Evolutionary conservation across 306 rosid genomes (phyloP).

Genomic region (Hippophae gyantsensis): DNA sequence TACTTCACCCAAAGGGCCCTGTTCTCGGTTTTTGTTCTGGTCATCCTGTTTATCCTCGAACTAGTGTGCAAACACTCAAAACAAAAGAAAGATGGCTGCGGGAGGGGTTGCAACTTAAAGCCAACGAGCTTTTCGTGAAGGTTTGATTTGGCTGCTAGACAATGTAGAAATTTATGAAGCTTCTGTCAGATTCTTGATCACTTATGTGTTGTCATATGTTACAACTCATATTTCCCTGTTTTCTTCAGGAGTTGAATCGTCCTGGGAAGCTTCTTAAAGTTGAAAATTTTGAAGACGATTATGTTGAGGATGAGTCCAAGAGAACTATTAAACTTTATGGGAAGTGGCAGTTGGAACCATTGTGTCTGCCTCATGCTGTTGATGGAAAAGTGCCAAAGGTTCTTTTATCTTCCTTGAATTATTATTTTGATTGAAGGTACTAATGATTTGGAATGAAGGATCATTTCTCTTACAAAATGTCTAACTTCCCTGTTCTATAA

Average conservation of each 20-base stretch:
- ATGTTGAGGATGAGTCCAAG: conserved; percentile 35
- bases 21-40: conserved; percentile 83
- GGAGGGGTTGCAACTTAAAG: conserved; percentile 83
- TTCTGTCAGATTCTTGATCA: conserved; percentile 3
- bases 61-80: conserved; percentile 74
- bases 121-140: conserved; percentile 67
- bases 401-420: conserved; percentile 10
- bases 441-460: conserved; percentile 1
- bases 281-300: conserved; percentile 45
- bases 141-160: conserved; percentile 32
- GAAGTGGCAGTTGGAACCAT: conserved; percentile 84
- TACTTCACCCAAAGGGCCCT: conserved; percentile 88
- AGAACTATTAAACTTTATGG: conserved; percentile 62
- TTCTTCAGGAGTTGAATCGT: conserved; percentile 49
- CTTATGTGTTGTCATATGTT: conserved; percentile 5
- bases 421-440: conserved; percentile 11
- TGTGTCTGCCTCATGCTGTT: conserved; percentile 70
- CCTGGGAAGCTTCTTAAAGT: conserved; percentile 43
- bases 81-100: conserved; percentile 81
- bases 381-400: conserved; percentile 89
- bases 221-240: not conserved
- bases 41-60: conserved; percentile 73
- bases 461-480: too few relatives aligned
- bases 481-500: too few relatives aligned
- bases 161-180: conserved; percentile 9